These are phyloP conservation scores for Phoenix dactylifera DNA, from an alignment of 176 grass and related monocot species.

Conservation along the genomic window DNA sequence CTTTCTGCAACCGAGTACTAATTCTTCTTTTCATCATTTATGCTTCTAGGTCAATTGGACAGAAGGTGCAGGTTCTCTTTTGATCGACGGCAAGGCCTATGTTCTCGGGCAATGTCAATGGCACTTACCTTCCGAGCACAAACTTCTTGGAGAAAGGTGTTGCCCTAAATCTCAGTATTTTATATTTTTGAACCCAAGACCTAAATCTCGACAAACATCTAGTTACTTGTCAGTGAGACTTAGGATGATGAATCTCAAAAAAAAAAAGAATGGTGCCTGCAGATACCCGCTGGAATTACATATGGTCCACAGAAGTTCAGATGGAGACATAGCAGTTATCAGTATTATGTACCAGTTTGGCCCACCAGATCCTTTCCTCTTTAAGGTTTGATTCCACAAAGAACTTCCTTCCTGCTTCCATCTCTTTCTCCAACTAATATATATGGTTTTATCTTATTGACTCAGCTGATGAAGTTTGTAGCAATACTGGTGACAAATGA, in stretches of 20 bases:
- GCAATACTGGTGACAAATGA: background rate
- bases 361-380: background rate
- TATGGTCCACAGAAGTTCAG: background rate
- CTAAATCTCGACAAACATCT: too few relatives aligned
- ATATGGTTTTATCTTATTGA: background rate
- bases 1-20: background rate
- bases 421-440: background rate
- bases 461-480: background rate
- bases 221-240: too few relatives aligned
- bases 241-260: too few relatives aligned
- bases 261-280: too few relatives aligned
- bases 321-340: slow-evolving; percentile 1
- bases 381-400: background rate
- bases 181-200: too few relatives aligned
- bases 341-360: background rate
- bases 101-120: slow-evolving; percentile 11
- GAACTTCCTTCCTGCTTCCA: too few relatives aligned
- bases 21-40: background rate
- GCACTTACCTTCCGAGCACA: slow-evolving; percentile 13
- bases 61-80: background rate
- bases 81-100: background rate
- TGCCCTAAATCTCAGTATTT: too few relatives aligned
- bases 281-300: slow-evolving; percentile 21
- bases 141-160: slow-evolving; percentile 7
- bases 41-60: slow-evolving; percentile 13